Conservation (phyloP, 768 basidiomycete species). For the Gymnopilus dilepis region DNA sequence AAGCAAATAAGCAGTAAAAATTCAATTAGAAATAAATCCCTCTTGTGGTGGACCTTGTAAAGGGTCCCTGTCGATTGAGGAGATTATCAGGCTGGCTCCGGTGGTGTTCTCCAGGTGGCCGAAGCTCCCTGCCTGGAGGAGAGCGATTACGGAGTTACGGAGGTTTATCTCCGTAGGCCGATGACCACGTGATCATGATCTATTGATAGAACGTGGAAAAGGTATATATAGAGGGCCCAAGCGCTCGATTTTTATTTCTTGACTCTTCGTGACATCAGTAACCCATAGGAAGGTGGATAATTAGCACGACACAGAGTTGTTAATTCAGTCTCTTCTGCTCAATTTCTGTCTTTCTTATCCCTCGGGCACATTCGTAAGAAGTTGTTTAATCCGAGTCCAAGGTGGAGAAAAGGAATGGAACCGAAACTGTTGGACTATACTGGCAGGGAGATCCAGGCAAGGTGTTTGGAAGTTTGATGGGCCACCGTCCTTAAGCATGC, state of each 20-base stretch:
- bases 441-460: too few species aligned
- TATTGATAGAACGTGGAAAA: conserved; percentile 16
- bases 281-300: background rate
- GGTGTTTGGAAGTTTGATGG: too few species aligned
- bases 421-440: too few species aligned
- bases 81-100: background rate
- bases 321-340: too few species aligned
- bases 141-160: conserved; percentile 11
- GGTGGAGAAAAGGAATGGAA: too few species aligned
- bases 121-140: background rate
- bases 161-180: conserved; percentile 16
- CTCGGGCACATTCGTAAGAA: too few species aligned
- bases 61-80: background rate
- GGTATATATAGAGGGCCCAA: conserved; percentile 11
- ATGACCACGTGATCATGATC: conserved; percentile 8
- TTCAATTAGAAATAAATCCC: conserved; percentile 10
- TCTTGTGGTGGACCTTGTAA: background rate
- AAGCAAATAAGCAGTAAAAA: conserved; percentile 1
- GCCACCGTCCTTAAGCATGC: background rate
- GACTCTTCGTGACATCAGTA: background rate
- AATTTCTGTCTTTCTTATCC: too few species aligned
- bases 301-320: too few species aligned
- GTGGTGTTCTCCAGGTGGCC: background rate
- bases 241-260: background rate
- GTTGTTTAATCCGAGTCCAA: too few species aligned